Conservation (phyloP, 768 basidiomycete genomes). For the Heimioporus sp. region DNA sequence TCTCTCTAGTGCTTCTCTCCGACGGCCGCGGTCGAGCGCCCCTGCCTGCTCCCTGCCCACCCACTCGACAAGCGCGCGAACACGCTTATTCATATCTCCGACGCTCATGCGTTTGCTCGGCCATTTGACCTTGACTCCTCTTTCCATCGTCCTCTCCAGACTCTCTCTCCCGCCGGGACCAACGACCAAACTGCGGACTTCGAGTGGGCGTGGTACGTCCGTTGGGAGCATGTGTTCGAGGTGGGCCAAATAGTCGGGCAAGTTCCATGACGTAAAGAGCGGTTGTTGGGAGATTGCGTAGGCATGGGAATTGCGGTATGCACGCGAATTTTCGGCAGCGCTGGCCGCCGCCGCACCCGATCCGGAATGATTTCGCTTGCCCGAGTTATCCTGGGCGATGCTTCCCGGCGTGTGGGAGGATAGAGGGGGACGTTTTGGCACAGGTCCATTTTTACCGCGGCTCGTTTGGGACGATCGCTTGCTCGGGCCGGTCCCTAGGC, state of each 20-base stretch:
- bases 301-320: slow-evolving; percentile 77
- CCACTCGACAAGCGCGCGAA: slow-evolving; percentile 87
- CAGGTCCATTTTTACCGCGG: slow-evolving; percentile 31
- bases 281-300: slow-evolving; percentile 79
- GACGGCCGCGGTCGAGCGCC: slow-evolving; percentile 65
- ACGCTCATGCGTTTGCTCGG: slow-evolving; percentile 93
- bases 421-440: slow-evolving; percentile 30
- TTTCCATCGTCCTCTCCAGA: slow-evolving; percentile 61
- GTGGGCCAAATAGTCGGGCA: slow-evolving; percentile 92
- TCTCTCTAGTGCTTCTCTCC: slow-evolving; percentile 65
- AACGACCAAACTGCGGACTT: slow-evolving; percentile 54
- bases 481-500: slow-evolving; percentile 33
- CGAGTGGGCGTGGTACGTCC: slow-evolving; percentile 68
- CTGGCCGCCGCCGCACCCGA: slow-evolving; percentile 34
- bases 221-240: slow-evolving; percentile 82
- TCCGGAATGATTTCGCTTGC: slow-evolving; percentile 47
- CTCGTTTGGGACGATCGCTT: slow-evolving; percentile 42
- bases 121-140: slow-evolving; percentile 89
- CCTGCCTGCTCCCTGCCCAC: slow-evolving; percentile 86
- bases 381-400: slow-evolving; percentile 43
- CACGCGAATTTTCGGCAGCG: slow-evolving; percentile 52
- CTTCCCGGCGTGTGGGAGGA: slow-evolving; percentile 32
- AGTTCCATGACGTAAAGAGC: slow-evolving; percentile 80
- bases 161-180: slow-evolving; percentile 48
- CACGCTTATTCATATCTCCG: slow-evolving; percentile 97